These are phyloP conservation scores for Psophocarpus tetragonolobus DNA, from an alignment of 306 rosid species.

Conservation along the genomic window DNA sequence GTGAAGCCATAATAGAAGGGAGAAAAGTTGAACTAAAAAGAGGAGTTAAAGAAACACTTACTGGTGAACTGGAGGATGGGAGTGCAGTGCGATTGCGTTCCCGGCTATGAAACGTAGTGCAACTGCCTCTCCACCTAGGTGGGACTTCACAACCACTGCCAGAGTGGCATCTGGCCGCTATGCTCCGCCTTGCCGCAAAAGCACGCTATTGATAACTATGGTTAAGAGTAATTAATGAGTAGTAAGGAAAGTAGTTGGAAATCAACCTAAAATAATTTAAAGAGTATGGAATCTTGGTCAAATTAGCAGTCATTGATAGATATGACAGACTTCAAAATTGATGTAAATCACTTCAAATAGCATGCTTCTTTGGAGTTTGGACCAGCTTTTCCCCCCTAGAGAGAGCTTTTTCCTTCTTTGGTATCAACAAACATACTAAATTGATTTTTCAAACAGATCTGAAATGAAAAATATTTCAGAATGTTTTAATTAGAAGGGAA, in stretches of 20 bases:
- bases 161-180: too few relatives aligned
- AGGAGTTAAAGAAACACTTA: too few relatives aligned
- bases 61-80: too few relatives aligned
- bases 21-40: too few relatives aligned
- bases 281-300: not conserved
- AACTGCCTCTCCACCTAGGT: too few relatives aligned
- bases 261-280: not conserved
- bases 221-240: not conserved
- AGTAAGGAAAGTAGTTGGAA: not conserved
- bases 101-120: too few relatives aligned
- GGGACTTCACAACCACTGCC: too few relatives aligned
- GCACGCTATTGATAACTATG: too few relatives aligned
- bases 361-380: not conserved
- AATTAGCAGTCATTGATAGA: not conserved
- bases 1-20: too few relatives aligned
- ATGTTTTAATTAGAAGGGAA: not conserved
- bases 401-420: not conserved
- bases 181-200: too few relatives aligned
- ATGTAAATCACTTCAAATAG: not conserved
- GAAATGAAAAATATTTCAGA: not conserved
- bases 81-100: too few relatives aligned
- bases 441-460: not conserved
- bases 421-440: not conserved
- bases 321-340: not conserved
- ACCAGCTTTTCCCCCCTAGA: not conserved